Conservation (phyloP, 768 basidiomycete species). For the Boletus rubescentipes region DNA sequence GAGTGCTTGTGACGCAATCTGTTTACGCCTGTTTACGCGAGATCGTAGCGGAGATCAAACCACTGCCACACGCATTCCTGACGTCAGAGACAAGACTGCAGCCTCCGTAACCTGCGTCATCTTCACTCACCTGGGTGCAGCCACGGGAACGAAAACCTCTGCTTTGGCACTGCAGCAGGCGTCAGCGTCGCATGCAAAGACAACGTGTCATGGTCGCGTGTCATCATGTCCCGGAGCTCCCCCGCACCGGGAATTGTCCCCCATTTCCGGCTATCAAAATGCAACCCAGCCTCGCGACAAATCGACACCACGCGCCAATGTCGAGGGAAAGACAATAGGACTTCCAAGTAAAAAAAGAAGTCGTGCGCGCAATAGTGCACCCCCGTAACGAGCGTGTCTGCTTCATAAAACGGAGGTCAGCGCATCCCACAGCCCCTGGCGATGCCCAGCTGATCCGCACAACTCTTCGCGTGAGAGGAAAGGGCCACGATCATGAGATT, state of each 20-base stretch:
- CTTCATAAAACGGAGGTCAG: slow-evolving; percentile 5
- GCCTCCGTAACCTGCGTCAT: slow-evolving; percentile 22
- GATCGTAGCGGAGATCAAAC: slow-evolving; percentile 62
- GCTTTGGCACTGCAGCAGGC: slow-evolving; percentile 54
- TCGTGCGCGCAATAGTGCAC: neutral
- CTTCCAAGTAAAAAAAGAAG: neutral
- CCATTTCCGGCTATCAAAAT: slow-evolving; percentile 19
- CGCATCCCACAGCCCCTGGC: slow-evolving; percentile 5
- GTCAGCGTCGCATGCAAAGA: slow-evolving; percentile 15
- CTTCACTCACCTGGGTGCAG: slow-evolving; percentile 73
- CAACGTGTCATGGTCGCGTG: slow-evolving; percentile 16
- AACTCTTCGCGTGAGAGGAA: neutral
- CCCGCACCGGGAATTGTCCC: slow-evolving; percentile 8
- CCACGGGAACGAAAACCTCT: slow-evolving; percentile 85
- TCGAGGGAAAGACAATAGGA: neutral
- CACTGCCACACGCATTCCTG: slow-evolving; percentile 36
- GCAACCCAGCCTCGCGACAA: neutral
- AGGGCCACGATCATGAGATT: slow-evolving; percentile 12
- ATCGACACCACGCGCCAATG: neutral
- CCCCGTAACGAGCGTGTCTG: slow-evolving; percentile 11
- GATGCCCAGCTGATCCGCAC: slow-evolving; percentile 1
- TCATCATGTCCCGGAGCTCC: slow-evolving; percentile 5
- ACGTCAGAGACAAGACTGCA: slow-evolving; percentile 25
- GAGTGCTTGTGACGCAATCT: slow-evolving; percentile 28
- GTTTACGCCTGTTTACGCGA: slow-evolving; percentile 40